Percentiles rank a stretch among this genome's conserved stretches.
Conservation (phyloP, 148 eudicot genomes). For the Vaccinium corymbosum region DNA sequence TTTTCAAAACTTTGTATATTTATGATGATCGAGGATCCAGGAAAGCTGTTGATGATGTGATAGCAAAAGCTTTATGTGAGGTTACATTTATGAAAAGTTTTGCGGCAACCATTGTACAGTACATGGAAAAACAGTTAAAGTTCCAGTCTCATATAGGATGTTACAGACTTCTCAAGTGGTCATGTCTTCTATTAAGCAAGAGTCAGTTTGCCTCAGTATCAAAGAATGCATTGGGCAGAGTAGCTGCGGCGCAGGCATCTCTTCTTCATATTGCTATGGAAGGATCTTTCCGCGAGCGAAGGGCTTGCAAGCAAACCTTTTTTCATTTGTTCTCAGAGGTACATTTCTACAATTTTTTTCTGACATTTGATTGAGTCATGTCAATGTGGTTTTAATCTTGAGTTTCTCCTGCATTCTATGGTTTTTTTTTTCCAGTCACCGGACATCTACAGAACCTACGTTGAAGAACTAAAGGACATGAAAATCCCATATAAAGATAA, state of each 20-base stretch:
- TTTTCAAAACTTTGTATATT: constrained; percentile 61
- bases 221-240: constrained; percentile 75
- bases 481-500: constrained; percentile 67
- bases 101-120: constrained; percentile 84
- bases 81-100: constrained; percentile 72
- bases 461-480: constrained; percentile 63
- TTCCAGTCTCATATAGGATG: constrained; percentile 66
- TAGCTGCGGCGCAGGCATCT: constrained; percentile 65
- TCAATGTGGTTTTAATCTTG: not conserved
- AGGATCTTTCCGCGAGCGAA: constrained; percentile 65
- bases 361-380: not conserved
- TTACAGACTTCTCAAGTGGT: constrained; percentile 87
- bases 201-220: constrained; percentile 78
- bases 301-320: constrained; percentile 63
- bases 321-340: constrained; percentile 72
- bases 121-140: constrained; percentile 79
- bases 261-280: constrained; percentile 59
- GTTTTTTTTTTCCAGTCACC: constrained; percentile 46
- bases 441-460: constrained; percentile 47
- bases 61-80: constrained; percentile 53
- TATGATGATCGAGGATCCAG: constrained; percentile 86
- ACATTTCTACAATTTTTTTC: constrained; percentile 5
- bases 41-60: constrained; percentile 79
- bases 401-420: not conserved
- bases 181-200: constrained; percentile 56